phyloP scores from a whole-genome alignment of 2,329 filamentous ascomycete genomes.

The Alternaria ethzedia region DNA sequence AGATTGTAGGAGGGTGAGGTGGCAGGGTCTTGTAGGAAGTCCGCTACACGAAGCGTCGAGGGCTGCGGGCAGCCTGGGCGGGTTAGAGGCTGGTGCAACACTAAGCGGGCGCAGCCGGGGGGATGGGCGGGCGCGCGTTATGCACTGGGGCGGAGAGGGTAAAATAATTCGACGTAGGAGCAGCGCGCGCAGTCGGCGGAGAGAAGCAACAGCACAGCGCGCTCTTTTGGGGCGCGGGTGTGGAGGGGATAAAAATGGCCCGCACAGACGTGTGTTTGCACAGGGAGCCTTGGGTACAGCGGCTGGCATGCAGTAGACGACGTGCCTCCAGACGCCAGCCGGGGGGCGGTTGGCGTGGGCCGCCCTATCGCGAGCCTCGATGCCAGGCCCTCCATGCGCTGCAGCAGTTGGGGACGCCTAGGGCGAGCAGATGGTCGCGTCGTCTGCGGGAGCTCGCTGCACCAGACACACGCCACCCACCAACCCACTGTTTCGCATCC shows the following conservation, averaged over 20 bases:
- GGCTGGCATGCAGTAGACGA: slow-evolving; percentile 16
- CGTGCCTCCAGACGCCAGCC: slow-evolving; percentile 17
- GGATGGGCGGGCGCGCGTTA: background rate
- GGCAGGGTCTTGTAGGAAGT: slow-evolving; percentile 41
- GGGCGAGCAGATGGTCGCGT: slow-evolving; percentile 28
- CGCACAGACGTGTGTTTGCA: slow-evolving; percentile 22
- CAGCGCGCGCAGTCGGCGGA: slow-evolving; percentile 7
- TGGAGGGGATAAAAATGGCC: slow-evolving; percentile 31
- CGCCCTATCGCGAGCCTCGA: slow-evolving; percentile 9
- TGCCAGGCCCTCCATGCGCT: background rate
- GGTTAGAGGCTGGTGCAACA: slow-evolving; percentile 37
- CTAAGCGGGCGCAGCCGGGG: slow-evolving; percentile 9
- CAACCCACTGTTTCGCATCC: slow-evolving; percentile 33
- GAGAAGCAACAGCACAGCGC: slow-evolving; percentile 12
- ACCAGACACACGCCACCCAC: slow-evolving; percentile 23
- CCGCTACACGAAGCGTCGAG: slow-evolving; percentile 46
- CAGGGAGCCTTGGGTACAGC: slow-evolving; percentile 12
- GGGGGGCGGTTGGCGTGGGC: slow-evolving; percentile 17
- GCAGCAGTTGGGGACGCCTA: slow-evolving; percentile 7
- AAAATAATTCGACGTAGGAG: slow-evolving; percentile 1
- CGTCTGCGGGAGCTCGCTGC: slow-evolving; percentile 8
- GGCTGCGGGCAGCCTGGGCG: slow-evolving; percentile 37
- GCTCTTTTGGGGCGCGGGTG: slow-evolving; percentile 19
- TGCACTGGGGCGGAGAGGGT: slow-evolving; percentile 8
- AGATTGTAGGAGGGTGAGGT: slow-evolving; percentile 43